Base-by-base conservation (phyloP, 1,284 basidiomycete species). In the Trichosporon ovoides region DNA sequence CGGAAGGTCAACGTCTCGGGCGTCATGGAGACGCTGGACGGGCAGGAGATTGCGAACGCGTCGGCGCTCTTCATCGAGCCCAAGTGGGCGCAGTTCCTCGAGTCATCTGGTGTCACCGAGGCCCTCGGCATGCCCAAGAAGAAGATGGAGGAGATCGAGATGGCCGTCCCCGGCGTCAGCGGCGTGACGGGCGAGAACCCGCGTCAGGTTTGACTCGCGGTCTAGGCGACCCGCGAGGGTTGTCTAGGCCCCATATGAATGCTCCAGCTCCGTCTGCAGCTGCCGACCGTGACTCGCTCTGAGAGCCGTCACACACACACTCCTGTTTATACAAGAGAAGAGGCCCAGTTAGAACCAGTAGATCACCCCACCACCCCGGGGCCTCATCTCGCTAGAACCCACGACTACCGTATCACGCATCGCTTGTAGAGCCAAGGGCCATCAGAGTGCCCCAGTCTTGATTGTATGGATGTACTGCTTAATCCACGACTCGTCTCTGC, bases 21-120 rank as follows among this genome's bases (percentile, higher is more conserved):
- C 0, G 78, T 77, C 7, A 82, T 97, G 49, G 87, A 91, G 76
- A 87, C 87, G 61, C 74, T 92, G 5, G 80, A 87, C 18, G 92
- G 92, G 0, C 86, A 84, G 52, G 72, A 87, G 10, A 81, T 97
- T 0, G 89, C 87, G 3, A 87, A 92, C 68, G 91, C 91, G 1
- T 82, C 87, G 0, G 87, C 83, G 0, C 80, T 86, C 53, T 93
- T 92, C 68, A 83, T 94, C 18, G 89, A 94, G 69, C 91, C 91
- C 7, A 85, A 84, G 66, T 90, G 89, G 69, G 88, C 91, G 1
- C 84, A 85, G 65, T 81, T 89, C 52, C 79, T 92, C 37, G 83
- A 83, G 66, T 82, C 62, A 36, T 68, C 65, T 19, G 74, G 73
- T 16, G 75, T 77, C 22, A 71, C 68, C 19, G 74, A 76, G 59